These are phyloP conservation scores for Penicillium concentricum DNA, from an alignment of 2,329 filamentous ascomycete genomes.

Conservation along the genomic window DNA sequence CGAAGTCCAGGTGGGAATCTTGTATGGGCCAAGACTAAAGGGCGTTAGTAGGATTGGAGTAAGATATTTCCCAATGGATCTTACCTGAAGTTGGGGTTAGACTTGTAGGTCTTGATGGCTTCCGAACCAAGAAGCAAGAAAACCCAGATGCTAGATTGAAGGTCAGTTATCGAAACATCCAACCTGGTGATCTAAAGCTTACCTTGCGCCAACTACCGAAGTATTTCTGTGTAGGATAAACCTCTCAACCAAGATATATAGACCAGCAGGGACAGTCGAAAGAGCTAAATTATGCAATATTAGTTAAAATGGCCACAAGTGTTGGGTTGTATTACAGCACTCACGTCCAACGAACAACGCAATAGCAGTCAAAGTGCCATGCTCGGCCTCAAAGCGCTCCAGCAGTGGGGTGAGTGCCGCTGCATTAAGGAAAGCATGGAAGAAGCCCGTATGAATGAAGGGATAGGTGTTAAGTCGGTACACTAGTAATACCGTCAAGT, in stretches of 20 bases:
- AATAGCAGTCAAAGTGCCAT: slow-evolving; percentile 85
- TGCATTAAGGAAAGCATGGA: slow-evolving; percentile 79
- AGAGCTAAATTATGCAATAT: slow-evolving; percentile 54
- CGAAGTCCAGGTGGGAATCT: slow-evolving; percentile 89
- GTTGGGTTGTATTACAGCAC: slow-evolving; percentile 38
- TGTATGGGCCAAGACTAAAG: slow-evolving; percentile 55
- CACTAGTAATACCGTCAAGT: slow-evolving; percentile 55
- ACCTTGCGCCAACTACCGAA: slow-evolving; percentile 80
- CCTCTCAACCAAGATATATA: slow-evolving; percentile 79
- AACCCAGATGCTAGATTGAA: slow-evolving; percentile 73
- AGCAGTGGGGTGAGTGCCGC: slow-evolving; percentile 81
- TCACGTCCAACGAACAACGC: slow-evolving; percentile 87
- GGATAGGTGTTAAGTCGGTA: slow-evolving; percentile 92
- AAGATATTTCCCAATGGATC: neutral
- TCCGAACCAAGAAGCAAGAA: slow-evolving; percentile 84
- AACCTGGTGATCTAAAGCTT: slow-evolving; percentile 26
- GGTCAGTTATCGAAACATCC: slow-evolving; percentile 12
- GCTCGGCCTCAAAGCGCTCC: slow-evolving; percentile 89
- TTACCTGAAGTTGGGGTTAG: slow-evolving; percentile 73
- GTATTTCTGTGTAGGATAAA: slow-evolving; percentile 70
- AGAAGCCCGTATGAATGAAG: slow-evolving; percentile 75
- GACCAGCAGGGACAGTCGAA: slow-evolving; percentile 74
- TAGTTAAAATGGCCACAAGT: slow-evolving; percentile 16
- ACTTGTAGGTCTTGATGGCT: slow-evolving; percentile 78
- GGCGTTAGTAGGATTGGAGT: slow-evolving; percentile 16